Evolutionary conservation across 441 rosid species (phyloP).

Genomic region (Theobroma grandiflorum): DNA sequence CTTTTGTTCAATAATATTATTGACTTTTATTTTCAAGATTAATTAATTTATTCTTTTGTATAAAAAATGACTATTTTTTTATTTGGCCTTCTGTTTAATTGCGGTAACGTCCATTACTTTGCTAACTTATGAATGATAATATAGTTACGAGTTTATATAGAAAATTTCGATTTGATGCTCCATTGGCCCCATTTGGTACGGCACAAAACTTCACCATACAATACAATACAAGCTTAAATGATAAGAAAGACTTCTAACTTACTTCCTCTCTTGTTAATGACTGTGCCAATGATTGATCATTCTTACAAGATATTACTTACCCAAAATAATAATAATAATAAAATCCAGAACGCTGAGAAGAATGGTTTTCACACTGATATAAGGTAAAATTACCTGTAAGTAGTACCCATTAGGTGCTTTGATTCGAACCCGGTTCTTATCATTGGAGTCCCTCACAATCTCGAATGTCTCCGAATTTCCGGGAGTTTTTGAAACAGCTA

Average conservation of each 20-base stretch:
- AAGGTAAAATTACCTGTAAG: conserved; percentile 36
- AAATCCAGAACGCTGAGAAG: neutral
- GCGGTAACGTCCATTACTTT: too few relatives aligned
- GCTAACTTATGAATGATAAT: too few relatives aligned
- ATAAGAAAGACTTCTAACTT: neutral
- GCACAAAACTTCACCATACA: neutral
- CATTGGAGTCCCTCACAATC: conserved; percentile 42
- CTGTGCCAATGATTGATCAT: neutral
- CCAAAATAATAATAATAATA: neutral
- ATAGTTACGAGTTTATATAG: too few relatives aligned
- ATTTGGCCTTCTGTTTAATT: too few relatives aligned
- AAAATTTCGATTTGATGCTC: too few relatives aligned
- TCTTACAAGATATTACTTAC: too few relatives aligned
- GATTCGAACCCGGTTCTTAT: conserved; percentile 48
- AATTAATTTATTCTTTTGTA: too few relatives aligned
- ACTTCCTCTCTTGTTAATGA: too few relatives aligned
- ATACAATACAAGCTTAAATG: neutral
- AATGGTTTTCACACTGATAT: neutral
- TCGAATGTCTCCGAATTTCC: conserved; percentile 43
- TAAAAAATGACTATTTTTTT: too few relatives aligned
- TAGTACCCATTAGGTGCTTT: conserved; percentile 58
- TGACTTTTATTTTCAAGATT: too few relatives aligned
- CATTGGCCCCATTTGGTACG: neutral
- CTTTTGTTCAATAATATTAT: too few relatives aligned
- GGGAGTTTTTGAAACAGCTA: conserved; percentile 39